phyloP scores from a whole-genome alignment of 805 yeast genomes.

The Vanderwaltozyma yarrowii region DNA sequence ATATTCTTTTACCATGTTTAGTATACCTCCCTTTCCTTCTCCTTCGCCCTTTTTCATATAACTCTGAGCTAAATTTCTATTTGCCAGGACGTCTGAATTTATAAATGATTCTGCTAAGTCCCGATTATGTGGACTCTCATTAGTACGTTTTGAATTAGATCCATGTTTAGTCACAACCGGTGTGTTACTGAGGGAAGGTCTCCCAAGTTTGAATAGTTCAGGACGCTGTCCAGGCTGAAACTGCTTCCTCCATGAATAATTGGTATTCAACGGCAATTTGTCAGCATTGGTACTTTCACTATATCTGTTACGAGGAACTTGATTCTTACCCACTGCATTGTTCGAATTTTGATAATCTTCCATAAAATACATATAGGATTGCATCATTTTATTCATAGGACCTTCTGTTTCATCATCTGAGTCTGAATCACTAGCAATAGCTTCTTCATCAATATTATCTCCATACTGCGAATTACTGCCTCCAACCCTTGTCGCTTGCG shows the following conservation, averaged over 20 bases:
- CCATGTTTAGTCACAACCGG: neutral
- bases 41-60: neutral
- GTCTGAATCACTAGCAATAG: conserved; percentile 5
- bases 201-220: conserved; percentile 14
- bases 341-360: conserved; percentile 62
- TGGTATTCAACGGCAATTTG: conserved; percentile 6
- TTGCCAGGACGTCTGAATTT: conserved; percentile 2
- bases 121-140: neutral
- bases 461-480: neutral
- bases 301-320: conserved; percentile 14
- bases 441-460: conserved; percentile 6
- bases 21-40: conserved; percentile 38
- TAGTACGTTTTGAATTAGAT: too few species aligned
- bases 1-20: conserved; percentile 72
- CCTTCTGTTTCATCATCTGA: conserved; percentile 7
- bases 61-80: neutral
- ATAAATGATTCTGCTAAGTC: conserved; percentile 5
- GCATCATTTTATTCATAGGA: conserved; percentile 77
- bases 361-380: conserved; percentile 76
- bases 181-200: neutral
- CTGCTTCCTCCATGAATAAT: conserved; percentile 29
- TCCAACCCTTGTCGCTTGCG: neutral
- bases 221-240: conserved; percentile 26
- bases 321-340: conserved; percentile 29
- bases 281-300: conserved; percentile 2